phyloP scores from a whole-genome alignment of 176 grass and related monocot species.

The Rhynchospora pubera region DNA sequence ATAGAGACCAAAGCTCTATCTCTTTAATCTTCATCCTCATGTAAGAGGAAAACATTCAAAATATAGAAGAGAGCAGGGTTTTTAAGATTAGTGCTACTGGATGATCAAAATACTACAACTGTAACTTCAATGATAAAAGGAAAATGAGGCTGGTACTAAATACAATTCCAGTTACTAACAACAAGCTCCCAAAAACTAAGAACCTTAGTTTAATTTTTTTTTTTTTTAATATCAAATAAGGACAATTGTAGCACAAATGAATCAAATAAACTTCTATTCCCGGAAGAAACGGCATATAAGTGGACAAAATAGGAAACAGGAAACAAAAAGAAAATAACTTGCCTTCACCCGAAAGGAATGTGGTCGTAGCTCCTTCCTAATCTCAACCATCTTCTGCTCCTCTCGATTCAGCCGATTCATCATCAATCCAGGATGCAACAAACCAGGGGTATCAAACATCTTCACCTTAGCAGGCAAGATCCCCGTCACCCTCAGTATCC shows the following conservation, averaged over 20 bases:
- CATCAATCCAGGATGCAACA: conserved; percentile 81
- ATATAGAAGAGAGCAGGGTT: not conserved
- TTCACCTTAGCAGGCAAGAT: conserved; percentile 93
- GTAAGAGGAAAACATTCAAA: not conserved
- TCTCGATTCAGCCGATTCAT: conserved; percentile 62
- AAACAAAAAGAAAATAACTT: conserved; percentile 12
- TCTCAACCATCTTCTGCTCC: conserved; percentile 87
- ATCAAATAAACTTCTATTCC: not conserved
- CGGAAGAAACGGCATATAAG: not conserved
- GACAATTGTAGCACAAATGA: not conserved
- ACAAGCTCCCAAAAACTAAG: not conserved
- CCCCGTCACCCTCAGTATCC: conserved; percentile 67
- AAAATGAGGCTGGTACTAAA: not conserved
- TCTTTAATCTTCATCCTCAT: not conserved
- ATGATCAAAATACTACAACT: not conserved
- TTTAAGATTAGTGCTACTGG: too few species aligned
- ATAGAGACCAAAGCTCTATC: not conserved
- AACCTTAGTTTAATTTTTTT: not conserved
- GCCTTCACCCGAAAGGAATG: conserved; percentile 77
- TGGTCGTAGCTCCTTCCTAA: conserved; percentile 67
- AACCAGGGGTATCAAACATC: conserved; percentile 92
- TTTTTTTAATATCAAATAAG: not conserved
- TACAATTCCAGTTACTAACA: not conserved
- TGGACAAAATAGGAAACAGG: not conserved
- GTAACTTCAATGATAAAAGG: not conserved